These are phyloP conservation scores for Diaporthe sp. DNA, from an alignment of 2,329 filamentous ascomycete species.

Conservation along the genomic window DNA sequence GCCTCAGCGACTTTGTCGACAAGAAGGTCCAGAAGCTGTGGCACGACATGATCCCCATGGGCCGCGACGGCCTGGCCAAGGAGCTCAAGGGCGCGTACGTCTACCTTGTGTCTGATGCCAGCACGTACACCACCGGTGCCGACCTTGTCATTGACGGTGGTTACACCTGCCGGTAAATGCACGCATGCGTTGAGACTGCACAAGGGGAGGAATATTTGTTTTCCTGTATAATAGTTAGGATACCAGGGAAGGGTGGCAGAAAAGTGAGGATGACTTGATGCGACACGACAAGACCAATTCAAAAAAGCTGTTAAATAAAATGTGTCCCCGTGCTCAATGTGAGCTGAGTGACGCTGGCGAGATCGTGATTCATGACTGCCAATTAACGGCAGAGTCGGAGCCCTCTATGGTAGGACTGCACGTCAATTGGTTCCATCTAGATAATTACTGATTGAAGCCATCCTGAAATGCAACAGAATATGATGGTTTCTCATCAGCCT, in stretches of 20 bases:
- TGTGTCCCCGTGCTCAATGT: background rate
- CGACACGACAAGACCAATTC: background rate
- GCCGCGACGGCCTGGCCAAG: slow-evolving; percentile 73
- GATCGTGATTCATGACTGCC: background rate
- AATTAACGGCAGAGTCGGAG: background rate
- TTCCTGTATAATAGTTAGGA: slow-evolving; percentile 22
- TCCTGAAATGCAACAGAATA: background rate
- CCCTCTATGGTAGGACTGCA: no score
- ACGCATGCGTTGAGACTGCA: background rate
- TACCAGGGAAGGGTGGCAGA: background rate
- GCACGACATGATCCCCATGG: slow-evolving; percentile 82
- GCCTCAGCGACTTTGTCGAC: slow-evolving; percentile 74
- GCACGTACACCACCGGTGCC: slow-evolving; percentile 80
- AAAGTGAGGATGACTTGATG: background rate
- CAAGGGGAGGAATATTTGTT: background rate
- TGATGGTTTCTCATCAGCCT: background rate
- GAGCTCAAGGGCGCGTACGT: slow-evolving; percentile 83
- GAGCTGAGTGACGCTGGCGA: background rate
- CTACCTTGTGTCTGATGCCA: slow-evolving; percentile 81
- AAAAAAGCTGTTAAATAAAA: background rate
- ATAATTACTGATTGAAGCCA: background rate
- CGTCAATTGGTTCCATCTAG: background rate
- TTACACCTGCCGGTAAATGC: slow-evolving; percentile 63
- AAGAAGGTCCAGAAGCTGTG: slow-evolving; percentile 77
- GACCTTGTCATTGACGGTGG: slow-evolving; percentile 81